phyloP scores from a whole-genome alignment of 1,284 basidiomycete species.

The Sporisorium exsertum region DNA sequence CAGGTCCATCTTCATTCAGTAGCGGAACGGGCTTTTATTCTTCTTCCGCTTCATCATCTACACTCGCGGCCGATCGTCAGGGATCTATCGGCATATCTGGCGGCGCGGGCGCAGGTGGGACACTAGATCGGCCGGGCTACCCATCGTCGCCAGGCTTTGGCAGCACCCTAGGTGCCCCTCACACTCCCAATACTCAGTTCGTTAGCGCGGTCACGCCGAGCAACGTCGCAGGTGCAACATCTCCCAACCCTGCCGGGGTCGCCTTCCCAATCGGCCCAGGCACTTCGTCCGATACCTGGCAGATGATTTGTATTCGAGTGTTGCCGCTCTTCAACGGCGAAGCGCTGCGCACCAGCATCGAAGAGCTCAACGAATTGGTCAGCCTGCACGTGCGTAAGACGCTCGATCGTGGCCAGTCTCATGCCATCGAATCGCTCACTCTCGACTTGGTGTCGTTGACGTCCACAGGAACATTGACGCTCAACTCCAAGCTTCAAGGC shows the following conservation, averaged over 20 bases:
- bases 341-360: constrained; percentile 86
- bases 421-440: constrained; percentile 75
- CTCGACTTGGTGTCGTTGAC: constrained; percentile 85
- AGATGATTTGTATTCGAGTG: constrained; percentile 83
- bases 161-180: constrained; percentile 6
- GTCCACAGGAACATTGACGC: constrained; percentile 87
- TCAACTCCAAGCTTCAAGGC: constrained; percentile 84
- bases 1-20: constrained; percentile 2
- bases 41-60: constrained; percentile 16
- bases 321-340: constrained; percentile 92
- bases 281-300: constrained; percentile 73
- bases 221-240: constrained; percentile 10
- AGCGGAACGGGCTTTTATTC: constrained; percentile 9
- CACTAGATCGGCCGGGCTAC: constrained; percentile 9
- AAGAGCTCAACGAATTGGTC: constrained; percentile 85
- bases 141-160: constrained; percentile 26
- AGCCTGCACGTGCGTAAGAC: constrained; percentile 76
- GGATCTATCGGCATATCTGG: constrained; percentile 6
- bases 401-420: constrained; percentile 69
- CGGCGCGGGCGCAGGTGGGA: not conserved
- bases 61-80: constrained; percentile 26
- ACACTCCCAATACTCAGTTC: constrained; percentile 14
- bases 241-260: constrained; percentile 29
- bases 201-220: constrained; percentile 2
- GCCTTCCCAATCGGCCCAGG: constrained; percentile 29